These are phyloP conservation scores for Phialophora tarda DNA, from an alignment of 2,329 filamentous ascomycete species.

Conservation along the genomic window DNA sequence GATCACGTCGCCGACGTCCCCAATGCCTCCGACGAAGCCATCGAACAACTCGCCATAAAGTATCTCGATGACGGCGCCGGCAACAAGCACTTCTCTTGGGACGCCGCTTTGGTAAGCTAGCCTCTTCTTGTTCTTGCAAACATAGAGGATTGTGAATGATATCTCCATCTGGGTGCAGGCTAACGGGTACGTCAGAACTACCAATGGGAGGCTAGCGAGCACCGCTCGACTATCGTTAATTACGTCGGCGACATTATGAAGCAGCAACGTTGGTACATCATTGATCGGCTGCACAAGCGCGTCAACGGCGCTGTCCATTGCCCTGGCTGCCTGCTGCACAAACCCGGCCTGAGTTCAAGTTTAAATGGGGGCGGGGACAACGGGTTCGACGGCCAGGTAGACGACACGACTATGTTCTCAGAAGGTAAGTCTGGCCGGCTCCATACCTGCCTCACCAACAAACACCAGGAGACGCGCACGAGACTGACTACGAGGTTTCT, in stretches of 20 bases:
- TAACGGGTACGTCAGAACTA: constrained; percentile 11
- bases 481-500: constrained; percentile 8
- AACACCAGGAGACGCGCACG: neutral
- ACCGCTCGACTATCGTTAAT: constrained; percentile 17
- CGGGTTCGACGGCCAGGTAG: neutral
- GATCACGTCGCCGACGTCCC: constrained; percentile 13
- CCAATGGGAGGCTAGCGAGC: constrained; percentile 22
- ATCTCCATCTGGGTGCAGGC: neutral
- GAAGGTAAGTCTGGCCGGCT: neutral
- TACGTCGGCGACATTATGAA: constrained; percentile 21
- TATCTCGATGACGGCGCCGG: constrained; percentile 19
- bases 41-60: constrained; percentile 13
- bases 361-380: neutral
- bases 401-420: neutral
- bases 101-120: constrained; percentile 20
- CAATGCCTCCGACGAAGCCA: constrained; percentile 12
- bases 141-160: neutral
- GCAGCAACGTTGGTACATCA: constrained; percentile 24
- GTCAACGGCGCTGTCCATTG: constrained; percentile 16
- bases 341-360: neutral
- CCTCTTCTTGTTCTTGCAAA: neutral
- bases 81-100: constrained; percentile 9
- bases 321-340: constrained; percentile 23
- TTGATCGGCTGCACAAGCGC: constrained; percentile 21
- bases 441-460: neutral